Percentiles rank a stretch among this genome's conserved stretches.
phyloP scores from a whole-genome alignment of 257 asterid genomes.

The Solanum stenotomum region DNA sequence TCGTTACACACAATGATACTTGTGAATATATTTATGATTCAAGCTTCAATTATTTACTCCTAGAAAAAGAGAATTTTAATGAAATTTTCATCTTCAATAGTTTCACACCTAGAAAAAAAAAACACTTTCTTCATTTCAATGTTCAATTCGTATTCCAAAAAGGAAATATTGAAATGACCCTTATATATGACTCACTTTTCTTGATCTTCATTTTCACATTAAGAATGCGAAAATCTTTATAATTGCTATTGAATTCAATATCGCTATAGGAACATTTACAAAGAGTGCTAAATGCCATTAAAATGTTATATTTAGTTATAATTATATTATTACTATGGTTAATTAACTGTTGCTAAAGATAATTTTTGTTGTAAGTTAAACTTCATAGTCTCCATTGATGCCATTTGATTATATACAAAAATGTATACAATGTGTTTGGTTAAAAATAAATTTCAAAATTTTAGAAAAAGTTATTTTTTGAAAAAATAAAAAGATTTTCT shows the following conservation, averaged over 20 bases:
- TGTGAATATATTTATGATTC: neutral
- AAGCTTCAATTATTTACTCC: neutral
- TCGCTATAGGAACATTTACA: too few species aligned
- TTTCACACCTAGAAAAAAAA: neutral
- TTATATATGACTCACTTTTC: neutral
- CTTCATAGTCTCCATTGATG: neutral
- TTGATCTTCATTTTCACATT: neutral
- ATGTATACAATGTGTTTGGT: neutral
- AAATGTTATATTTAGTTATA: too few species aligned
- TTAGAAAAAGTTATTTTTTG: neutral
- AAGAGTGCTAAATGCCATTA: too few species aligned
- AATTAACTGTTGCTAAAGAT: too few species aligned
- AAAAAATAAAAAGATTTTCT: too few species aligned
- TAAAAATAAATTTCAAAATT: neutral
- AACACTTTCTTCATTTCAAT: neutral
- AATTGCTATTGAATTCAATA: too few species aligned
- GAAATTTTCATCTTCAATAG: too few species aligned
- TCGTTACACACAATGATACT: neutral
- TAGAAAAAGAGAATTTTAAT: neutral
- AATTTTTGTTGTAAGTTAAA: neutral
- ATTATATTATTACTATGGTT: too few species aligned
- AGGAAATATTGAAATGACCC: neutral
- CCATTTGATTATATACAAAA: too few species aligned
- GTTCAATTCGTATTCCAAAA: neutral
- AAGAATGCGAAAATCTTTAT: too few species aligned